Evolutionary conservation across 2,329 filamentous ascomycete species (phyloP).

Genomic region (Chlorencoelia australis): DNA sequence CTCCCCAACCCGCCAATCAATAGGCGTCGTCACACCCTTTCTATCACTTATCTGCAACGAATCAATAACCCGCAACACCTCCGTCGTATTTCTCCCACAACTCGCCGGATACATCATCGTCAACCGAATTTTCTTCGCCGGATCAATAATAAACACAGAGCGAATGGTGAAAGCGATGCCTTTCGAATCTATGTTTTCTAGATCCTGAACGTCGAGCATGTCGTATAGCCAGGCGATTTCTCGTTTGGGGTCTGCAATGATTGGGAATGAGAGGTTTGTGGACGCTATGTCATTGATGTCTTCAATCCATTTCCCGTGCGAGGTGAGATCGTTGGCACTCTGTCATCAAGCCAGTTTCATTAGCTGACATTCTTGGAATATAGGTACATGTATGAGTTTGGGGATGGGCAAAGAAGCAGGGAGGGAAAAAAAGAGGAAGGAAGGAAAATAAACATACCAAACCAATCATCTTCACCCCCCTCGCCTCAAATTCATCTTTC

Average conservation of each 20-base stretch:
- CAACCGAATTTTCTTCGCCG: constrained; percentile 78
- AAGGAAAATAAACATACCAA: constrained; percentile 35
- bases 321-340: too few species aligned
- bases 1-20: constrained; percentile 78
- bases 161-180: constrained; percentile 85
- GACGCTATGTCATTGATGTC: constrained; percentile 71
- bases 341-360: too few species aligned
- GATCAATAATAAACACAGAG: constrained; percentile 86
- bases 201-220: constrained; percentile 60
- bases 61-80: constrained; percentile 66
- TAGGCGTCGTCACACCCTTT: constrained; percentile 74
- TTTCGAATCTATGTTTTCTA: constrained; percentile 67
- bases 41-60: constrained; percentile 51
- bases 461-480: constrained; percentile 79
- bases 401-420: too few species aligned
- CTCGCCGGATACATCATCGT: constrained; percentile 85
- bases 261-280: constrained; percentile 59
- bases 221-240: constrained; percentile 44
- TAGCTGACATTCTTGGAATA: too few species aligned
- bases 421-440: too few species aligned
- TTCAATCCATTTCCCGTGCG: constrained; percentile 77
- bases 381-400: too few species aligned
- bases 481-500: constrained; percentile 68
- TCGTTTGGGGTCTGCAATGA: constrained; percentile 68
- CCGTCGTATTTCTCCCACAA: constrained; percentile 68